Evolutionary conservation across 2,329 filamentous ascomycete genomes (phyloP), one percentile per base, ranked within the genome.

Genomic region (Cytospora piceicola): DNA sequence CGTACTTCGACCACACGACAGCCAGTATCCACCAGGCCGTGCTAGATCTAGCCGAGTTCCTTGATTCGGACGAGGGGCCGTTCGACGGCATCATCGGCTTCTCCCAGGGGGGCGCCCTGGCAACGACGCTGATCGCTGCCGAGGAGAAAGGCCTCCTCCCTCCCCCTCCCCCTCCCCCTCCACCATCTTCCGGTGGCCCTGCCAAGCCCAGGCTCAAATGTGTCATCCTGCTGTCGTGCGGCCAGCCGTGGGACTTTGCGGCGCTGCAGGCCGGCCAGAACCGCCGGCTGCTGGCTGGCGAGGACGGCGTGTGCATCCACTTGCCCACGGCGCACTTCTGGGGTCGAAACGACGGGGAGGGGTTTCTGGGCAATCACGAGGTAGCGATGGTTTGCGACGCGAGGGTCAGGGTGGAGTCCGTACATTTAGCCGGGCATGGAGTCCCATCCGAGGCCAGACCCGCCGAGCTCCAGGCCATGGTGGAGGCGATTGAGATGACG

Each of bases 191-290:
- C 30, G 30, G 30, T 32, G 30, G 24, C 5, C 9, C 51, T n/a
- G 29, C 7, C n/a, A 7, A 14, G 11, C 30, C 52, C 22, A 54
- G 52, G 24, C 27, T 54, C 27, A 54, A 54, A 24, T 54, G 52
- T 30, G 52, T 24, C 6, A 54, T 54, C 11, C 30, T 54, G 29
- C 27, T 54, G 5, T 54, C 52, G 15, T 32, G 52, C 27, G 52
- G 52, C 15, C 52, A 54, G 52, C 52, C 52, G 17, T 54, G 52
- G 52, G 52, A 54, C 30, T 54, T 54, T 17, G 52, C 22, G 29
- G 52, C 52, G 8, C 52, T 54, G 17, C 22, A 54, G 24, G 24
- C 27, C 52, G 52, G 52, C 7, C 27, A 30, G 24, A 17, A 54
- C 12, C 52, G 52, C 52, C 52, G 52, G 14, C n/a, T 54, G 52